Evolutionary conservation across 1,284 basidiomycete genomes (phyloP).

Genomic region (Cryptococcus deneoformans): DNA sequence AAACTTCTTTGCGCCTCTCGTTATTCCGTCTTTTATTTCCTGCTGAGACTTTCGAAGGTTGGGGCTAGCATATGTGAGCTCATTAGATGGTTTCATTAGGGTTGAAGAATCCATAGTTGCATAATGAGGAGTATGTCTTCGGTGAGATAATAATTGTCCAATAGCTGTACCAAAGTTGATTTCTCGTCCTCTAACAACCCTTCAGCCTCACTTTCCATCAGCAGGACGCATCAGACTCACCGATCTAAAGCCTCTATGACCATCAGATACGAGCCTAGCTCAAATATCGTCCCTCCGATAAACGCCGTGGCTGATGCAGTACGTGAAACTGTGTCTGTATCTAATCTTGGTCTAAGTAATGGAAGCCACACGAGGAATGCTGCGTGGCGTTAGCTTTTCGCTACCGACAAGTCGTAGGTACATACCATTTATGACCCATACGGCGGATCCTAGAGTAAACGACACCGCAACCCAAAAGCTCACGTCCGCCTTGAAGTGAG

Average conservation of each 20-base stretch:
- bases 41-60: background rate
- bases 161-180: slow-evolving; percentile 32
- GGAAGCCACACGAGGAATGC: slow-evolving; percentile 57
- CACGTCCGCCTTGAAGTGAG: slow-evolving; percentile 28
- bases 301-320: slow-evolving; percentile 52
- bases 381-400: too few species aligned
- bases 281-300: slow-evolving; percentile 59
- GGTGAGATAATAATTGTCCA: slow-evolving; percentile 22
- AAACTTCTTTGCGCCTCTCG: slow-evolving; percentile 15
- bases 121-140: slow-evolving; percentile 4
- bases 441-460: slow-evolving; percentile 52
- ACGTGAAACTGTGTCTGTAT: slow-evolving; percentile 20
- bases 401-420: background rate
- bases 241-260: slow-evolving; percentile 56
- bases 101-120: background rate
- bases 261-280: slow-evolving; percentile 54
- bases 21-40: background rate
- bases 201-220: too few species aligned
- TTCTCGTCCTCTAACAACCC: slow-evolving; percentile 30
- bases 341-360: slow-evolving; percentile 45
- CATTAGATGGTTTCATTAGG: background rate
- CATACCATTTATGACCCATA: slow-evolving; percentile 59
- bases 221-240: slow-evolving; percentile 8
- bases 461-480: slow-evolving; percentile 35
- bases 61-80: background rate